phyloP scores from a whole-genome alignment of 1,284 basidiomycete species.

The Xerocomus tenax region DNA sequence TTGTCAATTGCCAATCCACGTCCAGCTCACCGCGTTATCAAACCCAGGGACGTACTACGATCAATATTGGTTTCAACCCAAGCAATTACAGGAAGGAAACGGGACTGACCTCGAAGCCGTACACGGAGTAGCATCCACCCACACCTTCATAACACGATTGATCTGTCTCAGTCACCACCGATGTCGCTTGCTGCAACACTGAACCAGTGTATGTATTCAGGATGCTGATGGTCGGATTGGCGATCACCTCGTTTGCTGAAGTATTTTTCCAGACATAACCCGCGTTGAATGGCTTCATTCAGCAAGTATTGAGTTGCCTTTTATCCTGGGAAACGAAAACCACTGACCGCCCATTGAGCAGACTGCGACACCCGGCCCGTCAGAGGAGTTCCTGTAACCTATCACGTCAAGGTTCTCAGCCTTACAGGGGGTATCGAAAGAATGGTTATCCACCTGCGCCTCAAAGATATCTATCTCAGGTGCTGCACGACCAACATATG shows the following conservation, averaged over 20 bases:
- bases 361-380: slow-evolving; percentile 55
- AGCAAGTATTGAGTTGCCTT: slow-evolving; percentile 2
- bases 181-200: slow-evolving; percentile 55
- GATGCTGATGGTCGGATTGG: slow-evolving; percentile 39
- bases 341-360: slow-evolving; percentile 55
- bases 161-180: slow-evolving; percentile 43
- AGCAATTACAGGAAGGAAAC: slow-evolving; percentile 4
- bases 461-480: slow-evolving; percentile 48
- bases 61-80: neutral
- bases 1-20: neutral
- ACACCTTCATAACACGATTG: slow-evolving; percentile 44
- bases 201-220: slow-evolving; percentile 52
- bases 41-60: slow-evolving; percentile 52
- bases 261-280: slow-evolving; percentile 40
- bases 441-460: slow-evolving; percentile 25
- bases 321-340: neutral
- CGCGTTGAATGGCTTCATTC: slow-evolving; percentile 39
- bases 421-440: neutral
- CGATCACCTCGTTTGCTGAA: slow-evolving; percentile 38
- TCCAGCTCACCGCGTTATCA: slow-evolving; percentile 38
- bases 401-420: slow-evolving; percentile 2
- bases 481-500: slow-evolving; percentile 48
- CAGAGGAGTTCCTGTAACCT: slow-evolving; percentile 40
- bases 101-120: slow-evolving; percentile 49
- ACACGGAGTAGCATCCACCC: slow-evolving; percentile 41